These are phyloP conservation scores for Xylariaceae sp. DNA, from an alignment of 2,329 filamentous ascomycete genomes.

Conservation along the genomic window DNA sequence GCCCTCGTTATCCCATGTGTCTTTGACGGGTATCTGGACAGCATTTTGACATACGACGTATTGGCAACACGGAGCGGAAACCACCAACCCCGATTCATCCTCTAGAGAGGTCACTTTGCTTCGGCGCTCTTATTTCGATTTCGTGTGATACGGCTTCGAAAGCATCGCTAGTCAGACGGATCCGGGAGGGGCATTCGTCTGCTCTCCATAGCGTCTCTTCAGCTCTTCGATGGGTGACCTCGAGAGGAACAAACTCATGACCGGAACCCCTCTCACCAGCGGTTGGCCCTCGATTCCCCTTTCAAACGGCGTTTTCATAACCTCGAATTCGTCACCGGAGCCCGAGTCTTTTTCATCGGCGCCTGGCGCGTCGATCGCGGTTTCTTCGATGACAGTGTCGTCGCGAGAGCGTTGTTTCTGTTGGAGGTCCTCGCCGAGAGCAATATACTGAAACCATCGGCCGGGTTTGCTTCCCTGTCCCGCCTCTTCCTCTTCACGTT, in stretches of 20 bases:
- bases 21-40: background rate
- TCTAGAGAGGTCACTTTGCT: background rate
- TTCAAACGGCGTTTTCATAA: slow-evolving; percentile 54
- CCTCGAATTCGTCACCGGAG: slow-evolving; percentile 51
- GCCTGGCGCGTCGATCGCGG: slow-evolving; percentile 35
- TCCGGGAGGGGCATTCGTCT: slow-evolving; percentile 38
- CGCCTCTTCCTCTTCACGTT: background rate
- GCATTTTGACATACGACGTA: background rate
- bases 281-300: slow-evolving; percentile 46
- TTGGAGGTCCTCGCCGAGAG: slow-evolving; percentile 46
- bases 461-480: slow-evolving; percentile 1
- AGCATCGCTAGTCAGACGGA: background rate
- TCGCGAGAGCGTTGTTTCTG: slow-evolving; percentile 29
- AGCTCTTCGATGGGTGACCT: slow-evolving; percentile 52
- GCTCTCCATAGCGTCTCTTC: slow-evolving; percentile 44
- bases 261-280: slow-evolving; percentile 45
- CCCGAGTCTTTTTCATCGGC: slow-evolving; percentile 31
- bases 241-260: slow-evolving; percentile 60
- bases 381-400: slow-evolving; percentile 40
- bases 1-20: background rate
- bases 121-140: background rate
- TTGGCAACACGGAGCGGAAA: background rate
- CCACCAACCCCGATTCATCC: background rate
- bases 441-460: slow-evolving; percentile 54
- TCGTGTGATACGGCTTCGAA: no score